phyloP scores from a whole-genome alignment of 805 yeast genomes.

The Wickerhamomyces bisporus region DNA sequence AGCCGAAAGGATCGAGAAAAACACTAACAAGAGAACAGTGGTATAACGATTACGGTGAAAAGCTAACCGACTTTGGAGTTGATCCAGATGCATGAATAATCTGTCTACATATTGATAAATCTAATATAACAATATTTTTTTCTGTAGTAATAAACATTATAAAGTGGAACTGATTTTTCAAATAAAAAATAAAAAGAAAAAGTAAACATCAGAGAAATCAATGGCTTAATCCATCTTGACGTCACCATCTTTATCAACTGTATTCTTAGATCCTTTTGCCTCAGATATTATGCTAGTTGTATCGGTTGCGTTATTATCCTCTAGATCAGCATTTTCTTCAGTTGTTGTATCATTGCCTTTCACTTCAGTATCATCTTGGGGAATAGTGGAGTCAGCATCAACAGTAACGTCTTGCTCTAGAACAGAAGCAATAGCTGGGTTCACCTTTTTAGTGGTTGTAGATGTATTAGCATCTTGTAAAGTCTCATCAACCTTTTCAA shows the following conservation, averaged over 20 bases:
- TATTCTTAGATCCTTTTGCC: conserved; percentile 5
- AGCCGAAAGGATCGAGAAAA: conserved; percentile 26
- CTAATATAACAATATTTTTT: not conserved
- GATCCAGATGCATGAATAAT: conserved; percentile 64
- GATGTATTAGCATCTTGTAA: conserved; percentile 9
- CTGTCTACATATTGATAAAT: too few relatives aligned
- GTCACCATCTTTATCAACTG: conserved; percentile 28
- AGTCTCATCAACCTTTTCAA: conserved; percentile 20
- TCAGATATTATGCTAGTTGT: conserved; percentile 16
- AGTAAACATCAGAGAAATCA: too few relatives aligned
- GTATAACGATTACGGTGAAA: conserved; percentile 81
- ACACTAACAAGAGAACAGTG: conserved; percentile 43
- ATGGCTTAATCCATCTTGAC: conserved; percentile 25
- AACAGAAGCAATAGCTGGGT: conserved; percentile 20
- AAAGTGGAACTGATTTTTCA: too few relatives aligned
- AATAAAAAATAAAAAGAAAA: too few relatives aligned
- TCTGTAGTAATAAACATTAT: not conserved
- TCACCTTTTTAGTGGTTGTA: conserved; percentile 10
- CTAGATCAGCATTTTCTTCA: conserved; percentile 42
- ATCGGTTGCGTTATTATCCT: conserved; percentile 9
- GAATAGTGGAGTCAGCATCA: conserved; percentile 46
- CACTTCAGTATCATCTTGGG: conserved; percentile 41
- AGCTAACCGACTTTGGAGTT: conserved; percentile 80
- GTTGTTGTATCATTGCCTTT: conserved; percentile 37
- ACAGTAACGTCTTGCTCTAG: conserved; percentile 26